phyloP scores from a whole-genome alignment of 768 basidiomycete genomes.

The Macrolepiota dolichaula region DNA sequence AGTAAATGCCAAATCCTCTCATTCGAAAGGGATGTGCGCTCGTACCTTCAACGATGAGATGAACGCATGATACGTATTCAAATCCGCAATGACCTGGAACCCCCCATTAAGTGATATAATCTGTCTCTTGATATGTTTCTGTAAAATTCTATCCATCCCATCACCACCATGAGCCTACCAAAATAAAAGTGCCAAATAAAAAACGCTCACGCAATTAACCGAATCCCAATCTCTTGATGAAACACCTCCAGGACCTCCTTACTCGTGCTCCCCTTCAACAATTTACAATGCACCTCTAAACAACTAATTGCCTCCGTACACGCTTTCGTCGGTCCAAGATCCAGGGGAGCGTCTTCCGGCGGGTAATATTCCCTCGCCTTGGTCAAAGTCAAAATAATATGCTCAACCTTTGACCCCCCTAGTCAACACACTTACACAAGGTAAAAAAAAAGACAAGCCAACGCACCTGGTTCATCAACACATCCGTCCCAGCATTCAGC shows the following conservation, averaged over 20 bases:
- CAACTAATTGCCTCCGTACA: slow-evolving; percentile 90
- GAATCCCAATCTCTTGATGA: slow-evolving; percentile 94
- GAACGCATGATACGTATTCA: slow-evolving; percentile 92
- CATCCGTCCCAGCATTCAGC: slow-evolving; percentile 92
- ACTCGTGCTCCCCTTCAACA: slow-evolving; percentile 90
- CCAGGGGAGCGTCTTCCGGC: slow-evolving; percentile 70
- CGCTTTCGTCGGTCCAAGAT: slow-evolving; percentile 82
- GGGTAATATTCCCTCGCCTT: slow-evolving; percentile 90
- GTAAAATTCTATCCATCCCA: slow-evolving; percentile 66
- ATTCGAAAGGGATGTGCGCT: not conserved
- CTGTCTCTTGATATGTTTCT: slow-evolving; percentile 95
- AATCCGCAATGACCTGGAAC: slow-evolving; percentile 93
- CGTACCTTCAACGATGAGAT: slow-evolving; percentile 79
- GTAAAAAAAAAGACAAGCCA: not conserved
- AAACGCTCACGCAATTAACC: slow-evolving; percentile 73
- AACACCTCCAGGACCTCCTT: slow-evolving; percentile 97
- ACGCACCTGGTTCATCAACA: slow-evolving; percentile 87
- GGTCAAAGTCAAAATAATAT: slow-evolving; percentile 82
- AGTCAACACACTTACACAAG: not conserved
- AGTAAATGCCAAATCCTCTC: not conserved
- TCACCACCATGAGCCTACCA: not conserved
- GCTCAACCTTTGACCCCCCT: slow-evolving; percentile 73
- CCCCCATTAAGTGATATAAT: slow-evolving; percentile 94
- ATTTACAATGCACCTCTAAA: slow-evolving; percentile 85
- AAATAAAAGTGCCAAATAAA: too few species aligned